Evolutionary conservation across 2,329 filamentous ascomycete species (phyloP).

Genomic region (Aspergillus flavus): DNA sequence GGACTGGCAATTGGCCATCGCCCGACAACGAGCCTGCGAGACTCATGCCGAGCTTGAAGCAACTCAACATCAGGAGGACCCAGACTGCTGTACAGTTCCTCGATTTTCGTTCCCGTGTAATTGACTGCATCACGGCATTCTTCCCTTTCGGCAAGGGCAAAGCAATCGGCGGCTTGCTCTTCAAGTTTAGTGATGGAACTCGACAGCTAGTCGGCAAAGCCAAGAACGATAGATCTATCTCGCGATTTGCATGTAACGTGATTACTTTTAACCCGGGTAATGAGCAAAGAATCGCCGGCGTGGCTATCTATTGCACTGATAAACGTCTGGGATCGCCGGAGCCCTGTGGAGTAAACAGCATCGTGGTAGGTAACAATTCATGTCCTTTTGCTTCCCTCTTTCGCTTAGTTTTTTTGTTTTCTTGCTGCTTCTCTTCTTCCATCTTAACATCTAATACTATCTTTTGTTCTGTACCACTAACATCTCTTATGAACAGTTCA

Average conservation of each 20-base stretch:
- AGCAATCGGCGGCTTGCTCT: background rate
- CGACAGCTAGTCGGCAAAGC: background rate
- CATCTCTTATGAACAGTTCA: background rate
- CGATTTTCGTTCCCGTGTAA: background rate
- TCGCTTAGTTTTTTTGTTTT: background rate
- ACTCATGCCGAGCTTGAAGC: background rate
- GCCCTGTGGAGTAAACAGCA: background rate
- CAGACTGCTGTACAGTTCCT: background rate
- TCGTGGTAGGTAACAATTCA: background rate
- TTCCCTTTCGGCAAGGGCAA: background rate
- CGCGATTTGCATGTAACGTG: background rate
- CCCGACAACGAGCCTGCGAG: background rate
- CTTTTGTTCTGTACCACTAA: background rate
- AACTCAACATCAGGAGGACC: background rate
- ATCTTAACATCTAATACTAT: background rate
- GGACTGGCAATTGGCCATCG: background rate
- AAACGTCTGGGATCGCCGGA: background rate
- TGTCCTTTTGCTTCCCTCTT: background rate
- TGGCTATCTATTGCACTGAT: background rate
- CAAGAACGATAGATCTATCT: background rate
- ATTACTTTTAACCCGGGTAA: background rate
- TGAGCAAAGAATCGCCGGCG: background rate
- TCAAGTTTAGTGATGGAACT: background rate
- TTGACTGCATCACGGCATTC: background rate
- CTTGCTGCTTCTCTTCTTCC: background rate